Conservation (phyloP, 2,329 filamentous ascomycete species). For the Ascochyta koolunga region DNA sequence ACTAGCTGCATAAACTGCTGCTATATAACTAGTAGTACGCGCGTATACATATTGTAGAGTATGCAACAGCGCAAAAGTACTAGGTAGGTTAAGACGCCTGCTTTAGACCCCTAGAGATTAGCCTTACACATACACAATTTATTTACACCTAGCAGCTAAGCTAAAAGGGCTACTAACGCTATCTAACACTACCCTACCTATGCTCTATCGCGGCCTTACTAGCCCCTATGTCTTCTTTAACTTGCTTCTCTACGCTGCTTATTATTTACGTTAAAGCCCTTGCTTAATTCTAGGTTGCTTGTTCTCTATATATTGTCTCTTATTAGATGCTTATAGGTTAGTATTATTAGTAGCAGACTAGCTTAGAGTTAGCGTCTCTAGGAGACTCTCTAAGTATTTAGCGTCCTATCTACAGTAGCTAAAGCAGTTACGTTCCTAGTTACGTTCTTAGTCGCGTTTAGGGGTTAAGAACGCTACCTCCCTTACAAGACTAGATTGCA, state of each 20-base stretch:
- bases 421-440: too few relatives aligned
- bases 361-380: background rate
- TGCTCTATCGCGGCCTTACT: constrained; percentile 6
- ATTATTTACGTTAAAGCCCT: background rate
- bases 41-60: background rate
- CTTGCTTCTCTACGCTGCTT: background rate
- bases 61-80: too few relatives aligned
- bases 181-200: constrained; percentile 13
- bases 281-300: background rate
- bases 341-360: background rate
- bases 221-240: constrained; percentile 13
- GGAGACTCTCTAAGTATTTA: background rate
- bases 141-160: constrained; percentile 9
- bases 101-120: too few relatives aligned
- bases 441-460: too few relatives aligned
- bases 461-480: too few relatives aligned
- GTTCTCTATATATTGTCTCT: background rate
- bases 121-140: constrained; percentile 11
- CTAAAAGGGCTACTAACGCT: constrained; percentile 15
- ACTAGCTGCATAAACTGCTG: constrained; percentile 34
- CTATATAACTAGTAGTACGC: constrained; percentile 28
- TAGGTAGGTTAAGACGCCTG: too few relatives aligned
- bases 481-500: too few relatives aligned
- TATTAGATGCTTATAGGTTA: background rate
- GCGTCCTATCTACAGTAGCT: background rate